A percentile compares a stretch with the other conserved stretches of the same genome.
Evolutionary conservation across 2,329 filamentous ascomycete species (phyloP).

Genomic region (Fusarium sp.): DNA sequence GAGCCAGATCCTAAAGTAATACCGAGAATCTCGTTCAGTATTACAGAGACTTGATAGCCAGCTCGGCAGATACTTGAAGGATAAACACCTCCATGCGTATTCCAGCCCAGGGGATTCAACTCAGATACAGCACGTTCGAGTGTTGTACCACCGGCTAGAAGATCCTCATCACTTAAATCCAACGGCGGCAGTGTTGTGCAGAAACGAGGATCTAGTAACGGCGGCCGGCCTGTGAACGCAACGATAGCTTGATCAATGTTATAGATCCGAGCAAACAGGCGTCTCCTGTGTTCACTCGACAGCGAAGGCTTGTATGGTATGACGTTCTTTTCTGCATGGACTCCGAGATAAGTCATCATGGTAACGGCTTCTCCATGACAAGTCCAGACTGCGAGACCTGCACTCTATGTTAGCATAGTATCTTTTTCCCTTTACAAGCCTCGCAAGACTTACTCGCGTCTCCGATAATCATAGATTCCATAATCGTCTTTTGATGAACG

Average conservation of each 20-base stretch:
- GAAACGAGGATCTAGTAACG: background rate
- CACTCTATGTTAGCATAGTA: accelerated
- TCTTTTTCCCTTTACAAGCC: accelerated
- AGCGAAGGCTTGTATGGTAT: background rate
- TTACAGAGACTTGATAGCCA: background rate
- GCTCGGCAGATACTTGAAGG: conserved; percentile 1
- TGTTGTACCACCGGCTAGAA: background rate
- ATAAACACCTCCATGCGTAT: background rate
- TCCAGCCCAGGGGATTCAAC: background rate
- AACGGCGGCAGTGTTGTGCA: background rate
- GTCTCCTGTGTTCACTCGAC: background rate
- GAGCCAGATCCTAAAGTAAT: background rate
- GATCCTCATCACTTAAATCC: conserved; percentile 10
- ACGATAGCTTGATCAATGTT: conserved; percentile 8
- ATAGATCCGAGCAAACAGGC: background rate
- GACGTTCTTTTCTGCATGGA: background rate
- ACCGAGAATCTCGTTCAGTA: background rate
- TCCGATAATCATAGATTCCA: conserved; percentile 3
- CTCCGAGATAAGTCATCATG: conserved; percentile 9
- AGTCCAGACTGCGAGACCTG: conserved; percentile 3
- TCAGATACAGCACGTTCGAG: background rate
- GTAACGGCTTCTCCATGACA: conserved; percentile 1
- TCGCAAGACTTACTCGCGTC: background rate
- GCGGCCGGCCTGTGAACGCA: conserved; percentile 8
- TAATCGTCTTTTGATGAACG: background rate